Evolutionary conservation across 768 basidiomycete species (phyloP), one percentile per base, ranked within the genome.

Genomic region (Daedaleopsis sinensis): DNA sequence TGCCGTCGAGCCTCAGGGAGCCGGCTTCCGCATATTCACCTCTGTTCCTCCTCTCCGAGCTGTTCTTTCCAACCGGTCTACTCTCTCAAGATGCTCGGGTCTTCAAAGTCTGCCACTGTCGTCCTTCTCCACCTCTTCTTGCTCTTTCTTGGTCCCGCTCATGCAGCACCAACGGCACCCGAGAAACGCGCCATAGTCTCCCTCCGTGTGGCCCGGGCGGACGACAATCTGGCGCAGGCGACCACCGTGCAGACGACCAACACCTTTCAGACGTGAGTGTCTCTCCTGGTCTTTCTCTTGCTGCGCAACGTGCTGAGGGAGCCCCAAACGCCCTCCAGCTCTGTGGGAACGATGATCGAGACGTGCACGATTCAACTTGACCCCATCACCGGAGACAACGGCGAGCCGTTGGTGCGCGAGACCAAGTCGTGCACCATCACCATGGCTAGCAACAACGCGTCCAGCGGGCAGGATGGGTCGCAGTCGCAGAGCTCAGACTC

Each of bases 221-320:
- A 58, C 21, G 59, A 71, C 15, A 59, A 71, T 48, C 49, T 12
- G 65, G 75, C 36, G 61, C 71, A 72, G 7, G 70, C 79, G 19
- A 73, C 76, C 6, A 75, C 76, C 15, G 56, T 80, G 5, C 73
- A 72, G 42, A 79, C 78, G 6, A 73, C 71, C 46, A 68, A 65
- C 54, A 73, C 70, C 23, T 62, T 76, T 16, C 69, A 80, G 63
- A 81, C 77, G 81, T 82, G 67, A 70, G 81, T 76, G 16, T n/a
- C 36, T 5, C 35, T 18, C 16, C 18, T 39, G 9, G 32, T 35
- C 27, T 32, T 32, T 7, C 27, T 32, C 27, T 21, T 27, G 48
- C 27, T 21, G 57, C 21, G 27, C 18, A 18, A 37, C 18, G n/a
- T 18, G 27, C 18, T 57, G 44, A 32, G 8, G 21, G 15, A 52